Conservation (phyloP, 2,329 filamentous ascomycete species). For the Fusarium falciforme region DNA sequence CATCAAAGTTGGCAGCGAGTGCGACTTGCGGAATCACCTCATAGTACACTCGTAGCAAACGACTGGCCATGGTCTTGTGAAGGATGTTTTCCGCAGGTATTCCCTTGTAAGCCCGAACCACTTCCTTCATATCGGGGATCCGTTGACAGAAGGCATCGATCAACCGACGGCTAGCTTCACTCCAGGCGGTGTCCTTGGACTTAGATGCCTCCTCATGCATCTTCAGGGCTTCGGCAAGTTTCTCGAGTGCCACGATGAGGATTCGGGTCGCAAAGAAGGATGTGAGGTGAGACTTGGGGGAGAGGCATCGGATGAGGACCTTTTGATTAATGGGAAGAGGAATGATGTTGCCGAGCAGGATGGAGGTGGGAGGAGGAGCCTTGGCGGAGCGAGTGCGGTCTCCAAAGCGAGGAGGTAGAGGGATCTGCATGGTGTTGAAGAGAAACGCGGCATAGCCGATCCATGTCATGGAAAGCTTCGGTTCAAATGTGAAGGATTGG, state of each 20-base stretch:
- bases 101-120: conserved; percentile 79
- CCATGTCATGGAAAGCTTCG: conserved; percentile 93
- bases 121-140: conserved; percentile 84
- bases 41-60: conserved; percentile 86
- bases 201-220: conserved; percentile 65
- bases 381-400: conserved; percentile 69
- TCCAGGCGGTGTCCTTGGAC: conserved; percentile 67
- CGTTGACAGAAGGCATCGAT: conserved; percentile 80
- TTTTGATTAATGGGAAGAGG: conserved; percentile 86
- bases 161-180: conserved; percentile 74
- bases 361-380: conserved; percentile 80
- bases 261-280: conserved; percentile 87
- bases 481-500: conserved; percentile 85
- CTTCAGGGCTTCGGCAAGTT: conserved; percentile 73
- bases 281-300: conserved; percentile 80
- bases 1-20: conserved; percentile 87
- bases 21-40: conserved; percentile 83
- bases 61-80: conserved; percentile 82
- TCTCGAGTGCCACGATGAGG: conserved; percentile 81
- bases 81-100: conserved; percentile 76
- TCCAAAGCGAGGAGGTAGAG: conserved; percentile 79
- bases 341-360: conserved; percentile 87
- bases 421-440: conserved; percentile 81
- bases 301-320: conserved; percentile 81
- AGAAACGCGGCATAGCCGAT: conserved; percentile 92